Conservation (phyloP, 495 filamentous ascomycete species). For the Bathelium albidoporum region DNA sequence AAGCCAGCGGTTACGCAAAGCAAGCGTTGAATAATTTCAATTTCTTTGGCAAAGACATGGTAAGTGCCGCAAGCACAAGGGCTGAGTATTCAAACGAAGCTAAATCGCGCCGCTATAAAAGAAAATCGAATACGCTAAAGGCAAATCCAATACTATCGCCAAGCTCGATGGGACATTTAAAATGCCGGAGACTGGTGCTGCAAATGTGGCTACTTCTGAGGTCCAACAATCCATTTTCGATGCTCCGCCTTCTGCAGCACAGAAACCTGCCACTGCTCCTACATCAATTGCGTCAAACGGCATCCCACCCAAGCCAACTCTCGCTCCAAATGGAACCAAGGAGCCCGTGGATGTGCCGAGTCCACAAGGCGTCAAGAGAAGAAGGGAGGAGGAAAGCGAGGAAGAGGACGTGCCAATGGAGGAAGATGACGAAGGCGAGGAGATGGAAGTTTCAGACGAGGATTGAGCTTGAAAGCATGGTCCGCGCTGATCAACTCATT, state of each 20-base stretch:
- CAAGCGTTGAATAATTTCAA: constrained; percentile 75
- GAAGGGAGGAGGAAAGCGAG: constrained; percentile 26
- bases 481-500: neutral
- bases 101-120: constrained; percentile 24
- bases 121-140: constrained; percentile 83
- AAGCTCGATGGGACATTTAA: constrained; percentile 86
- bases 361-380: constrained; percentile 25
- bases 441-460: constrained; percentile 29
- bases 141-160: constrained; percentile 71
- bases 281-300: constrained; percentile 36
- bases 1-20: constrained; percentile 82
- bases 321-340: neutral
- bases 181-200: constrained; percentile 42
- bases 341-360: constrained; percentile 12
- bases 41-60: constrained; percentile 80
- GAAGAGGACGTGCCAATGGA: constrained; percentile 23
- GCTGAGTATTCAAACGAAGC: neutral
- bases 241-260: constrained; percentile 23
- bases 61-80: constrained; percentile 36
- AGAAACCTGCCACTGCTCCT: constrained; percentile 38
- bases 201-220: constrained; percentile 51
- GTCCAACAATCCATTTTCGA: constrained; percentile 71
- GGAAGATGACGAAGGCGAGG: constrained; percentile 27
- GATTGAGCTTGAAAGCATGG: constrained; percentile 14
- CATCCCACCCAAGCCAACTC: constrained; percentile 24